Percentiles rank a stretch among this genome's conserved stretches.
These are phyloP conservation scores for Chaetomium tenue DNA, from an alignment of 495 filamentous ascomycete species.

Conservation along the genomic window DNA sequence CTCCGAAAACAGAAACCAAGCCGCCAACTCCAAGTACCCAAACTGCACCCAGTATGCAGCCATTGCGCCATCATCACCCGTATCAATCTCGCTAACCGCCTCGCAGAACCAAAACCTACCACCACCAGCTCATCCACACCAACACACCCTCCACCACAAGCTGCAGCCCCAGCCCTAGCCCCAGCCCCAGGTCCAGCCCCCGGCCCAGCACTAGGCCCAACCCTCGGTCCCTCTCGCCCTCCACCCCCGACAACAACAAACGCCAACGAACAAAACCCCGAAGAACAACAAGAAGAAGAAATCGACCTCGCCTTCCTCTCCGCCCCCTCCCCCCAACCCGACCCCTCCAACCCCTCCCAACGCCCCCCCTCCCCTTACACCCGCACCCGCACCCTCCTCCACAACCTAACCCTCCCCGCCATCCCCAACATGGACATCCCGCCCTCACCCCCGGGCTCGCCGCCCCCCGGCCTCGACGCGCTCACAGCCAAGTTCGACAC, in stretches of 20 bases:
- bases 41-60: not conserved
- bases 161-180: not conserved
- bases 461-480: conserved; percentile 48
- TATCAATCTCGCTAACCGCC: not conserved
- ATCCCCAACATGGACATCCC: conserved; percentile 78
- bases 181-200: conserved; percentile 14
- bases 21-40: not conserved
- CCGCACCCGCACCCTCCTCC: conserved; percentile 62
- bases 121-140: not conserved
- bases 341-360: not conserved
- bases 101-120: conserved; percentile 1
- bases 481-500: conserved; percentile 73
- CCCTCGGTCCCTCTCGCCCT: conserved; percentile 29
- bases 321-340: not conserved
- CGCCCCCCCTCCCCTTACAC: conserved; percentile 66
- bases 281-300: conserved; percentile 13
- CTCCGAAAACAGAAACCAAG: conserved; percentile 2
- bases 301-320: conserved; percentile 30
- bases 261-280: conserved; percentile 7
- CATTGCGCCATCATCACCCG: not conserved
- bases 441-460: conserved; percentile 76
- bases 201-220: conserved; percentile 41
- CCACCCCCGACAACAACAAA: conserved; percentile 7
- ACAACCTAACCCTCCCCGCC: conserved; percentile 81
- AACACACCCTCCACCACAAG: not conserved